phyloP scores from a whole-genome alignment of 345 rosid species.

The Salix suchowensis region DNA sequence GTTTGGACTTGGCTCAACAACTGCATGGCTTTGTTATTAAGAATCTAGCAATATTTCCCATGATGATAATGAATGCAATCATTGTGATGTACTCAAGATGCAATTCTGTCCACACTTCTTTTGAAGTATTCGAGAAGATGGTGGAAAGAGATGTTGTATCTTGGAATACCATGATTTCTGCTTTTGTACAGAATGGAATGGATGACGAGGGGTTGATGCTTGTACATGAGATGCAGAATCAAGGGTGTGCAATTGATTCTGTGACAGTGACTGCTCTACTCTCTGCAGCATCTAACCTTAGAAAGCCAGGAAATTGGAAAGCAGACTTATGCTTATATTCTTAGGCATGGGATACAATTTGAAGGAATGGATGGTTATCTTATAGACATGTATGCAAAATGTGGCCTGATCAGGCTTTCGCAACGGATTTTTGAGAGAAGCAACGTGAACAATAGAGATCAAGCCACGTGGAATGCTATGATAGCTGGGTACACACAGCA shows the following conservation, averaged over 20 bases:
- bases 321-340: slow-evolving; percentile 74
- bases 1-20: slow-evolving; percentile 46
- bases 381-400: slow-evolving; percentile 83
- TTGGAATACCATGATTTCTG: slow-evolving; percentile 86
- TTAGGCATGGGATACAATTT: slow-evolving; percentile 55
- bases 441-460: slow-evolving; percentile 42
- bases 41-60: slow-evolving; percentile 40
- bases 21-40: slow-evolving; percentile 66
- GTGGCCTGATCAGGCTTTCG: slow-evolving; percentile 57
- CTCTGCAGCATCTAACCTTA: slow-evolving; percentile 83
- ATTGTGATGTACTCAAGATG: slow-evolving; percentile 83
- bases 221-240: slow-evolving; percentile 80
- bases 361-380: slow-evolving; percentile 81
- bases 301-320: slow-evolving; percentile 60
- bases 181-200: slow-evolving; percentile 73
- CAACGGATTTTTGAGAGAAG: slow-evolving; percentile 41
- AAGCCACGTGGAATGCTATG: slow-evolving; percentile 88
- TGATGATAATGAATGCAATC: slow-evolving; percentile 54
- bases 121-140: slow-evolving; percentile 63
- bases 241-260: slow-evolving; percentile 52
- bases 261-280: slow-evolving; percentile 75
- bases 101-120: slow-evolving; percentile 53
- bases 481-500: slow-evolving; percentile 77
- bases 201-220: slow-evolving; percentile 85
- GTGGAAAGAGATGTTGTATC: slow-evolving; percentile 65